Conservation (phyloP, 345 rosid genomes). For the Tarenaya hassleriana region DNA sequence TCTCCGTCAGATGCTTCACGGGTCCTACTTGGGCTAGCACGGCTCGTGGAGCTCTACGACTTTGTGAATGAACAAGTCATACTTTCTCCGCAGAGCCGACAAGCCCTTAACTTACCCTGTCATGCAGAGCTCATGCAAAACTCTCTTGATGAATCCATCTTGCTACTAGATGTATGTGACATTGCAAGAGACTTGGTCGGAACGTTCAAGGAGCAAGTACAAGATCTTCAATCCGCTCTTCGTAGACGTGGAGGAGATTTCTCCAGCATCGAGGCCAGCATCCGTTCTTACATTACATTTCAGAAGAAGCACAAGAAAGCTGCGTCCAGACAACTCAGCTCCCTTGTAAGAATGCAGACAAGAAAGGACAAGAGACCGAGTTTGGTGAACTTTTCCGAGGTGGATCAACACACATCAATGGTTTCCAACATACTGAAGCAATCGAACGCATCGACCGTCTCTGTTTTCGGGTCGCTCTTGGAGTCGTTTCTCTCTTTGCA, state of each 20-base stretch:
- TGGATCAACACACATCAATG: constrained; percentile 24
- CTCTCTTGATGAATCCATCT: constrained; percentile 35
- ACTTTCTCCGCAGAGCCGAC: constrained; percentile 26
- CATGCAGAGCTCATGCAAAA: constrained; percentile 28
- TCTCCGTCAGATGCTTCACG: constrained; percentile 26
- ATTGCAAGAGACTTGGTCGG: constrained; percentile 34
- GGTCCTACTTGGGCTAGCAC: constrained; percentile 30
- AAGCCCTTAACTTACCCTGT: constrained; percentile 19
- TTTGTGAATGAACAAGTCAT: constrained; percentile 33
- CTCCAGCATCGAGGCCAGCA: constrained; percentile 33
- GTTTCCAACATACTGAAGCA: constrained; percentile 25
- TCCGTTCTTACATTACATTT: constrained; percentile 25
- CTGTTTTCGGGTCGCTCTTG: constrained; percentile 38
- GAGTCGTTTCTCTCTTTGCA: constrained; percentile 37
- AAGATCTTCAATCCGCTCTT: constrained; percentile 43
- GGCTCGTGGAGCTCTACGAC: constrained; percentile 40
- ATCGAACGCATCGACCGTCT: constrained; percentile 24
- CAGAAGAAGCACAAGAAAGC: constrained; percentile 46
- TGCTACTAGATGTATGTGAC: constrained; percentile 37
- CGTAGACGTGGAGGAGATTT: constrained; percentile 40
- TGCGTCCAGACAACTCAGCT: constrained; percentile 26
- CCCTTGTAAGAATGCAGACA: constrained; percentile 32
- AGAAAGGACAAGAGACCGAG: constrained; percentile 16
- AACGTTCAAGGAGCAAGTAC: constrained; percentile 34
- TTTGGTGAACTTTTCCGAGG: not conserved